Base-by-base conservation (phyloP, 805 yeast genomes). In the Yamadazyma ubonensis region DNA sequence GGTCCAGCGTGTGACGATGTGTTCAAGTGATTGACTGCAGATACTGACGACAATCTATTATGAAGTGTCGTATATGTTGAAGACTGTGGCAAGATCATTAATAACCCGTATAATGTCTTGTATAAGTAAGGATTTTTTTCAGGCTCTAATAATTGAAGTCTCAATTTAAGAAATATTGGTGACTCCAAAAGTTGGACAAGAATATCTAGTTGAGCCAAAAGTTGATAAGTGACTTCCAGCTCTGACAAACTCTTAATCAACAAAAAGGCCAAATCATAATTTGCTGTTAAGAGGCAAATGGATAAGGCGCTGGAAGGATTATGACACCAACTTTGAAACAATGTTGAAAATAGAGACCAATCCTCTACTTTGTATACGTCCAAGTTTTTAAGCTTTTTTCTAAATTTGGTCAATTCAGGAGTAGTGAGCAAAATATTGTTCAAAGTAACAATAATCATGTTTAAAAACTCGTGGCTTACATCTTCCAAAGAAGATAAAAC, bases 61-160 rank as follows among this genome's bases (percentile, higher is more conserved):
- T 83, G 83, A 48, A 93, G 70, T 0, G 86, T 79, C n/a, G 76
- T 79, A 57, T 87, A 93, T 0, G 98, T 96, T 9, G 86, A 76
- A 0, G 96, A 87, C 58, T 93, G 99, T 0, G 99, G 99, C 36
- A 93, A 63, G 4, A 93, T 72, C 99, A 93, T 93, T 43, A 93
- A 67, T 21, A 93, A 75, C 1, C 98, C 99, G 58, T 88, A 93
- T 21, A 93, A 72, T 38, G 96, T 86, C 56, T 88, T 87, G 70
- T 83, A 86, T 23, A 93, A 65, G 53, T 75, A 85, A 1, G 95
- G 95, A 55, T 85, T 75, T 46, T 75, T 78, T 34, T 82, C 86
- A 1, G 96, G 96, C 54, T 87, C 95, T 33, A 93, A 66, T n/a
- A 93, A 67, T 60, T 91, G 96, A 39, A 93, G 67, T 43, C 99